Percentiles rank a stretch among this genome's conserved stretches.
Conservation (phyloP, 208 protist species). For the Phytomonas francai region DNA sequence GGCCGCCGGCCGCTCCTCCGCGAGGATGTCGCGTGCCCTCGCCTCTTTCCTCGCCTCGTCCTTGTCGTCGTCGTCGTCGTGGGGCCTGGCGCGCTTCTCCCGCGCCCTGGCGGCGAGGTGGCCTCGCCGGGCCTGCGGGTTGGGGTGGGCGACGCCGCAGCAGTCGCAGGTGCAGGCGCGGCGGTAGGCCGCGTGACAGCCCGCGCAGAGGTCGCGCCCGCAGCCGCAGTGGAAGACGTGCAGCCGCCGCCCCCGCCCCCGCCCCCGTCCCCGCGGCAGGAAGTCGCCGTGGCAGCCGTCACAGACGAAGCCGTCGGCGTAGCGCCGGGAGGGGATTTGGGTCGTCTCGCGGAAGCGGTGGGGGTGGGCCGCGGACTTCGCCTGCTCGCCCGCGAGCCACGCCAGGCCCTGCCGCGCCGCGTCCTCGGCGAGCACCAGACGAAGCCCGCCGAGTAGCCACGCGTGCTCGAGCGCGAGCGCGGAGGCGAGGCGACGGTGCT, state of each 20-base stretch:
- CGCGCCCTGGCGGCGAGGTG: constrained; percentile 21
- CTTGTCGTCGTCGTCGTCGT: background rate
- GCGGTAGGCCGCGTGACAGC: constrained; percentile 58
- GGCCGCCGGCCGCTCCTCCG: background rate
- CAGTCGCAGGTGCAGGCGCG: constrained; percentile 56
- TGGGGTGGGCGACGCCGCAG: constrained; percentile 51
- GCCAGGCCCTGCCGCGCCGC: constrained; percentile 62
- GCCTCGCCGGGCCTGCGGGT: constrained; percentile 51
- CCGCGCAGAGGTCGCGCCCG: constrained; percentile 73
- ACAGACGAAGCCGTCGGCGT: constrained; percentile 77
- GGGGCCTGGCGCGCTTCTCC: background rate
- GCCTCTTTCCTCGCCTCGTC: background rate
- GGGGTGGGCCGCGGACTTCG: constrained; percentile 59
- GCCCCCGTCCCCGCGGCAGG: constrained; percentile 26
- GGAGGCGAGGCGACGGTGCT: constrained; percentile 12
- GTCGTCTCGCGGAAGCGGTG: constrained; percentile 61
- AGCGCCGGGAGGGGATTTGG: constrained; percentile 41
- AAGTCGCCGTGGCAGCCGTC: constrained; percentile 80
- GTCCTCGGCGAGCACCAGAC: constrained; percentile 58
- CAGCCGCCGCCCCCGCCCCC: constrained; percentile 24
- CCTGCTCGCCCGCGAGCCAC: constrained; percentile 78
- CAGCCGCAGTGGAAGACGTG: constrained; percentile 84
- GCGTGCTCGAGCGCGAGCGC: constrained; percentile 43
- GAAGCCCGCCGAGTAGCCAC: constrained; percentile 47
- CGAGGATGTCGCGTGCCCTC: background rate